Conservation (phyloP, 1,284 basidiomycete species). For the Filobasidium uniguttulatum region DNA sequence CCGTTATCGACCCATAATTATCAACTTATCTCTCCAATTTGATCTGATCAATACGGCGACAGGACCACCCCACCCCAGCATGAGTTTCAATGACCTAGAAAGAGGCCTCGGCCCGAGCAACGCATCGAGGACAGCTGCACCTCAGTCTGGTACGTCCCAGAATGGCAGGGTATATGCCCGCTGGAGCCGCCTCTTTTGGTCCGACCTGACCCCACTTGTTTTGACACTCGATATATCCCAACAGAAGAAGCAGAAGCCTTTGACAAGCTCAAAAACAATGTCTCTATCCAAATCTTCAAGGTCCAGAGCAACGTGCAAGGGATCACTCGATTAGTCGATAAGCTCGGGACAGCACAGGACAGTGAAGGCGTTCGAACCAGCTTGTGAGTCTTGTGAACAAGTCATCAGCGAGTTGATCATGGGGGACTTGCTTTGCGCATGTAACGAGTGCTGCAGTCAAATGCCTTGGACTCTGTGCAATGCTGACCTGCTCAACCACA, state of each 20-base stretch:
- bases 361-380: conserved; percentile 48
- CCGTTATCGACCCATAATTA: too few species aligned
- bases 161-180: not conserved
- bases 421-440: too few species aligned
- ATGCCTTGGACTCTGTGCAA: too few species aligned
- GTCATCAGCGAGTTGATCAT: conserved; percentile 1
- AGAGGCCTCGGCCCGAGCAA: not conserved
- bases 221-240: not conserved
- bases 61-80: too few species aligned
- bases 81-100: conserved; percentile 1
- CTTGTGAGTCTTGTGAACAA: conserved; percentile 24
- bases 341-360: conserved; percentile 69
- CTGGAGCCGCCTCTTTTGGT: not conserved
- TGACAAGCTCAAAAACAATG: conserved; percentile 52
- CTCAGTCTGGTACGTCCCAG: conserved; percentile 1
- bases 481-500: too few species aligned
- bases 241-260: not conserved
- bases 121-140: not conserved
- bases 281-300: conserved; percentile 95
- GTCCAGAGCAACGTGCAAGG: conserved; percentile 95
- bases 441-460: too few species aligned
- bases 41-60: not conserved
- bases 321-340: conserved; percentile 80
- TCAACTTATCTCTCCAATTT: not conserved
- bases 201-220: not conserved